Evolutionary conservation across 2,329 filamentous ascomycete genomes (phyloP).

Genomic region (Sporothrix protearum): DNA sequence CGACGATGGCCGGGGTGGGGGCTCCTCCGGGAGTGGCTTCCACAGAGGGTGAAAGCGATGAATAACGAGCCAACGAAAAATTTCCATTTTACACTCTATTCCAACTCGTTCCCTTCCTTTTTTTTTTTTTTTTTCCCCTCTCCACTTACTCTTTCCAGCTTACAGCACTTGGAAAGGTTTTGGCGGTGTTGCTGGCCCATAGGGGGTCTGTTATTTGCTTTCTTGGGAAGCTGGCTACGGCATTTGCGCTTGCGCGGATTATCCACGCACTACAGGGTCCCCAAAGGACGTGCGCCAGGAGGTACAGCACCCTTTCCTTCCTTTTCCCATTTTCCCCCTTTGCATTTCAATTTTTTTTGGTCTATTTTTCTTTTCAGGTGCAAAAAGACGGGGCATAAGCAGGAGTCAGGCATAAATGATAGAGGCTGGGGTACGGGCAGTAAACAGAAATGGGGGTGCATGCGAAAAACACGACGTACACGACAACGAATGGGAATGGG

Average conservation of each 20-base stretch:
- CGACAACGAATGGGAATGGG: background rate
- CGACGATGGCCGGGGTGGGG: conserved; percentile 26
- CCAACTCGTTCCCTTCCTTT: background rate
- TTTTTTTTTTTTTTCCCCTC: background rate
- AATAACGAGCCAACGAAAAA: background rate
- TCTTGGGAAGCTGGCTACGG: background rate
- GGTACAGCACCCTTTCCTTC: background rate
- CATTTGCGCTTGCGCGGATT: background rate
- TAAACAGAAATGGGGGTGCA: background rate
- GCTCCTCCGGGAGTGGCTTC: background rate
- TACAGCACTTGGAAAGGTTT: background rate
- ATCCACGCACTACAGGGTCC: background rate
- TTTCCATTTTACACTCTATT: conserved; percentile 4
- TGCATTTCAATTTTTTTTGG: background rate
- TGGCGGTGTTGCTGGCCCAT: background rate
- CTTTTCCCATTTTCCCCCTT: background rate
- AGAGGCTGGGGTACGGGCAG: background rate
- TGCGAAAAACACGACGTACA: conserved; percentile 20
- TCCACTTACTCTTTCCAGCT: no score
- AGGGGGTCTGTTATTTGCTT: background rate
- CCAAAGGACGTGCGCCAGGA: background rate
- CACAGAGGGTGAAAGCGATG: background rate
- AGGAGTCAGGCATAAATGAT: conserved; percentile 4
- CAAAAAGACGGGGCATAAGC: background rate
- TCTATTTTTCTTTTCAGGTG: background rate